Evolutionary conservation across 805 yeast genomes (phyloP), one percentile per base, ranked within the genome.

Genomic region (Hanseniaspora pseudoguilliermondii): DNA sequence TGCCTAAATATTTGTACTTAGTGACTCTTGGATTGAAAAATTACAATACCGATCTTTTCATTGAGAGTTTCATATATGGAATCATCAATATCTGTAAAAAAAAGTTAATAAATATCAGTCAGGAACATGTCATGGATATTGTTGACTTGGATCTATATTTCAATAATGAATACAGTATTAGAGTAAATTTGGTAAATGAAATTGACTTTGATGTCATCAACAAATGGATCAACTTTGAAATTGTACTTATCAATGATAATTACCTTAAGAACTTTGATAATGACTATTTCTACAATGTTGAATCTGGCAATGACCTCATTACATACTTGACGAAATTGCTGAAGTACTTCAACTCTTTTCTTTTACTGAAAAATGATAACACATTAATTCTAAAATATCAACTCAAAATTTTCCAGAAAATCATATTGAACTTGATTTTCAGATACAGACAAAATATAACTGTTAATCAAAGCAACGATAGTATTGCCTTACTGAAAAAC

Each of bases 161-260:
- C 29, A 41, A 41, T 41, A 5, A 41, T 15, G 44, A 41, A 23
- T 41, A 23, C 29, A 41, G 20, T 13, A 15, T 41, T 16, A 41
- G 25, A 15, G 18, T 23, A 10, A 9, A 41, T 15, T 23, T 41
- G 11, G 23, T 41, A 6, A 23, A 27, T n/a, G 25, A 41, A 13
- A 41, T 41, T 13, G 25, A 23, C 18, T 27, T 23, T 41, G 44
- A 41, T 11, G 29, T 41, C 2, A 69, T 74, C 50, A 73, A 72
- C 40, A 65, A 66, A 18, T 76, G 83, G 82, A 65, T 80, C 1
- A 65, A 66, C 8, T 71, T 76, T 60, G 84, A 81, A 61, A 63
- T 69, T 7, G 69, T 71, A 29, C 64, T 75, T 35, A 77, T 81
- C 5, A 62, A 64, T 15, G 70, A 69, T 42, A 73, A 80, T 59